A percentile compares a stretch with the other conserved stretches of the same genome.
Conservation (phyloP, 2,329 filamentous ascomycete genomes). For the Neofusicoccum kwambonambiense region DNA sequence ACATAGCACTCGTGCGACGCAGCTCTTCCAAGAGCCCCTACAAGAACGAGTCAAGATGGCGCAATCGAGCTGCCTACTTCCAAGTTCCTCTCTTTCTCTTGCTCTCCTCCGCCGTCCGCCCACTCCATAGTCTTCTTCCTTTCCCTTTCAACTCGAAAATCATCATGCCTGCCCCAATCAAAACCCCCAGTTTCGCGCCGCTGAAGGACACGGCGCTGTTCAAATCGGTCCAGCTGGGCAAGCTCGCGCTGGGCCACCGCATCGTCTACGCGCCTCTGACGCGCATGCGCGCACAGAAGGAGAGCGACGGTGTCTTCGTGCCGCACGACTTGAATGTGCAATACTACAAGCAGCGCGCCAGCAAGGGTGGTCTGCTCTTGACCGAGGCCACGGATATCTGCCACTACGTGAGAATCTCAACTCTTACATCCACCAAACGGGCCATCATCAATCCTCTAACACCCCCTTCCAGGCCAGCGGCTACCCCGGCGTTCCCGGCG, state of each 20-base stretch:
- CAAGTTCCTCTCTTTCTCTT: not conserved
- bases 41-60: slow-evolving; percentile 10
- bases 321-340: slow-evolving; percentile 30
- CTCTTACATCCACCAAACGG: not conserved
- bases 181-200: slow-evolving; percentile 29
- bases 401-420: slow-evolving; percentile 28
- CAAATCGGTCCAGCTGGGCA: slow-evolving; percentile 32
- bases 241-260: slow-evolving; percentile 16
- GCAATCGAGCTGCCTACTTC: not conserved
- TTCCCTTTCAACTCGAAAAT: not conserved
- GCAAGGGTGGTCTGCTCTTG: slow-evolving; percentile 33
- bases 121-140: not conserved
- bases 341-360: slow-evolving; percentile 35
- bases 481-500: slow-evolving; percentile 31
- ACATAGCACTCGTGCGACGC: not conserved
- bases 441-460: not conserved
- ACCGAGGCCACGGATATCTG: slow-evolving; percentile 38
- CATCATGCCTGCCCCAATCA: slow-evolving; percentile 33
- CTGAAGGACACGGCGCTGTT: slow-evolving; percentile 34
- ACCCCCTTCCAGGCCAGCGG: slow-evolving; percentile 26
- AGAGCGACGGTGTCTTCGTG: slow-evolving; percentile 31
- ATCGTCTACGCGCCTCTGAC: slow-evolving; percentile 18
- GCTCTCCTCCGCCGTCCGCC: not conserved
- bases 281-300: slow-evolving; percentile 21
- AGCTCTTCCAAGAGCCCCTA: not conserved